Percentiles rank a stretch among this genome's conserved stretches.
phyloP scores from a whole-genome alignment of 768 basidiomycete species.

The Mycena floridula region DNA sequence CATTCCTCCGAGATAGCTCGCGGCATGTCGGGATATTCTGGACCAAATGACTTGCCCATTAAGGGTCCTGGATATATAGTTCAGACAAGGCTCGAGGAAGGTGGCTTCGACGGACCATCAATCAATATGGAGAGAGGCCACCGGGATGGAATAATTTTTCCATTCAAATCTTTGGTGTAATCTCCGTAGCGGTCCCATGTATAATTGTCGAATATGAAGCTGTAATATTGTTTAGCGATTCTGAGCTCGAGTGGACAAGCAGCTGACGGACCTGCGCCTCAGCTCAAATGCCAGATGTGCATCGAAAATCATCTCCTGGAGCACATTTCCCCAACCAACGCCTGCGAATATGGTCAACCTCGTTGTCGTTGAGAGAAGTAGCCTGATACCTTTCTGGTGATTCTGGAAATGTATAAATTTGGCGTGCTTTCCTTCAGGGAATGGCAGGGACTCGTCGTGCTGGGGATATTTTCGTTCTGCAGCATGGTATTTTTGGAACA shows the following conservation, averaged over 20 bases:
- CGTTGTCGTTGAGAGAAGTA: slow-evolving; percentile 28
- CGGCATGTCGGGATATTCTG: slow-evolving; percentile 24
- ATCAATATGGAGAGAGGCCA: slow-evolving; percentile 51
- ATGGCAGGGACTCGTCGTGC: slow-evolving; percentile 30
- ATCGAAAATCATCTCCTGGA: slow-evolving; percentile 53
- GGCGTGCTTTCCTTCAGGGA: slow-evolving; percentile 31
- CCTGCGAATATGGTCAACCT: slow-evolving; percentile 20
- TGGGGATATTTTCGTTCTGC: slow-evolving; percentile 42
- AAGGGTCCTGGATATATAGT: slow-evolving; percentile 30
- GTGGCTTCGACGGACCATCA: slow-evolving; percentile 30
- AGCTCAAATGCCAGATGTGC: slow-evolving; percentile 41
- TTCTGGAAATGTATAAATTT: slow-evolving; percentile 46
- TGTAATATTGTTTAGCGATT: slow-evolving; percentile 11
- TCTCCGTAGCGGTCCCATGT: slow-evolving; percentile 43
- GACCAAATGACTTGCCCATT: slow-evolving; percentile 32
- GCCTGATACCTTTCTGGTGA: slow-evolving; percentile 36
- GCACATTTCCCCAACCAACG: slow-evolving; percentile 56
- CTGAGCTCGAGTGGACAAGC: neutral
- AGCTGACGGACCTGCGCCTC: slow-evolving; percentile 38
- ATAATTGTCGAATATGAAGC: slow-evolving; percentile 55
- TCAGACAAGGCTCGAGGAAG: neutral
- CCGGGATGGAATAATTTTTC: slow-evolving; percentile 43
- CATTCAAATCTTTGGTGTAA: slow-evolving; percentile 41
- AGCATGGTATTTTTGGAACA: slow-evolving; percentile 36
- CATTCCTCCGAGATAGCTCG: slow-evolving; percentile 34